Base-by-base conservation (phyloP, 257 asterid genomes). In the Craterostigma plantagineum region DNA sequence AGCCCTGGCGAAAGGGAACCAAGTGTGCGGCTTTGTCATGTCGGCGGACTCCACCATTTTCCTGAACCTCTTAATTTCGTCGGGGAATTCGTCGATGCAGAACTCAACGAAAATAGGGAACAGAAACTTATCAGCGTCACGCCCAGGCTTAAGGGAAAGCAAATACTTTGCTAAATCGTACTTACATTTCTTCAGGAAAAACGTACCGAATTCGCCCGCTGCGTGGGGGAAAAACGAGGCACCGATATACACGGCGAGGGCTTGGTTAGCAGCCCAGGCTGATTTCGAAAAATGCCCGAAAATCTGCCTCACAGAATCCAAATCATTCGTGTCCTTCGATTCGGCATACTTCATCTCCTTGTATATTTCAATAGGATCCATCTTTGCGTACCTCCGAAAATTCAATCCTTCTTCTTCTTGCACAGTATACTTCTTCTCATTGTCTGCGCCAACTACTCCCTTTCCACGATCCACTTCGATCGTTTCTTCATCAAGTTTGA, bases 1-100 rank as follows among this genome's bases (percentile, higher is more conserved):
- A 23, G 92, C 97, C 71, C 97, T 62, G 27, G 97, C 95, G 49
- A 82, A 87, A 0, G 97, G 97, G 65, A 81, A 87, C 97, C 97
- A 87, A 44, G 95, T 73, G 50, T 81, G 85, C 5, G 97, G 95
- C 65, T 66, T 72, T 5, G 95, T 81, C 91, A 87, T 59, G 61
- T 87, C 95, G 15, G 93, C 95, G 0, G 90, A 81, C 37, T 69
- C 82, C 42, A 82, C 85, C 92, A 82, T 73, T 48, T 51, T 60
- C 66, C 85, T 66, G 46, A 82, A 87, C 59, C 71, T 68, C 53
- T 66, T 76, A 45, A 87, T 87, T 60, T 82, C 92, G 47, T 61
- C 70, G 7, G 78, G 77, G 30, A 65, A 87, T 57, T 73, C 58
- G 38, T 87, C 97, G 18, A 76, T 57, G 48, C 95, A 79, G 49